These are phyloP conservation scores for Tephrocybe sp. DNA, from an alignment of 768 basidiomycete species.

Conservation along the genomic window DNA sequence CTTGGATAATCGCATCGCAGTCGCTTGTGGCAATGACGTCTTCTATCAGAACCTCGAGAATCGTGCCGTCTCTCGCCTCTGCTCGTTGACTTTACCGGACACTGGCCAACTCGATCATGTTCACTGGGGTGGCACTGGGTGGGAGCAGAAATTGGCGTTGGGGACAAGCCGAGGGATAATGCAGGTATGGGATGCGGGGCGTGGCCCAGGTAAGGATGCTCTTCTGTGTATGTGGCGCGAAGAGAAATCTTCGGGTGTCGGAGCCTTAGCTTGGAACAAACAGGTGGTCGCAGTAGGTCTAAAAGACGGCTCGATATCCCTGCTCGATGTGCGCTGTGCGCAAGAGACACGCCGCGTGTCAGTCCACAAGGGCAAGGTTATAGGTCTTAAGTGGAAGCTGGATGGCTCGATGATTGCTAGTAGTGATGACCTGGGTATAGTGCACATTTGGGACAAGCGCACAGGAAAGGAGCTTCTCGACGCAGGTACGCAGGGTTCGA, in stretches of 20 bases:
- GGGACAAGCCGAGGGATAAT: slow-evolving; percentile 52
- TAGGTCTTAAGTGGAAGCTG: slow-evolving; percentile 73
- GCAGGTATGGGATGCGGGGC: slow-evolving; percentile 52
- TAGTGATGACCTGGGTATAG: slow-evolving; percentile 83
- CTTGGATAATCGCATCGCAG: slow-evolving; percentile 54
- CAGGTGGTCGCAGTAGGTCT: slow-evolving; percentile 66
- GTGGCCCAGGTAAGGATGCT: slow-evolving; percentile 28
- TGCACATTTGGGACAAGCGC: slow-evolving; percentile 80
- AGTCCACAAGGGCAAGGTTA: slow-evolving; percentile 71
- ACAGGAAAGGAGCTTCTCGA: slow-evolving; percentile 31
- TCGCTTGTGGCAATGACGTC: slow-evolving; percentile 58
- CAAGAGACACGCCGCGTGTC: slow-evolving; percentile 24
- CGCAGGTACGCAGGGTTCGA: slow-evolving; percentile 54
- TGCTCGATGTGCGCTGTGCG: slow-evolving; percentile 59
- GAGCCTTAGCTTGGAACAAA: slow-evolving; percentile 53
- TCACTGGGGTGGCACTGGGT: slow-evolving; percentile 47
- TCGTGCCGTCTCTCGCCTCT: slow-evolving; percentile 52
- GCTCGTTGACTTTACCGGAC: slow-evolving; percentile 31
- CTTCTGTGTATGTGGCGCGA: slow-evolving; percentile 42
- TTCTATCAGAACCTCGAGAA: slow-evolving; percentile 64
- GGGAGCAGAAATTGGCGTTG: slow-evolving; percentile 45
- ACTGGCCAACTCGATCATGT: slow-evolving; percentile 45
- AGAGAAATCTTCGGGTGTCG: slow-evolving; percentile 25
- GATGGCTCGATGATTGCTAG: slow-evolving; percentile 81
- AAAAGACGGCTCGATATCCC: slow-evolving; percentile 60